Evolutionary conservation across 2,329 filamentous ascomycete species (phyloP), one percentile per base, ranked within the genome.

Genomic region (Xylariaceae sp.): DNA sequence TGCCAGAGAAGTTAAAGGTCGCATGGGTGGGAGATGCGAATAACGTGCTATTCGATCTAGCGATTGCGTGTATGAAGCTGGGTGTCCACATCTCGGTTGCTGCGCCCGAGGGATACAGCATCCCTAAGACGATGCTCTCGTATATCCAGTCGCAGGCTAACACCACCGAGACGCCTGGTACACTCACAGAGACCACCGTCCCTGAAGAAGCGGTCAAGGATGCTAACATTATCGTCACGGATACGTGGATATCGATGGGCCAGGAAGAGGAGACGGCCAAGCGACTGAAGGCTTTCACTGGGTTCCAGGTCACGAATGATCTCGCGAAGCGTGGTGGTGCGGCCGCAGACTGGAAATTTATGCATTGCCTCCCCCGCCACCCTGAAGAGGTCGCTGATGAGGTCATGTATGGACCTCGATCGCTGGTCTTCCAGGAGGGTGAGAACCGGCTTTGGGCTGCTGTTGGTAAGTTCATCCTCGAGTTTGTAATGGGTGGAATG

Each of bases 201-300:
- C 94, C 92, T 0, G 89, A 94, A 66, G 89, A 95, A 63, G 94
- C 80, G 5, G 83, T 96, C 65, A 88, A 88, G 73, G 75, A 85
- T 56, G 92, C 94, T 3, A 87, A 99, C 66, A 80, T 97, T 46
- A 75, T 99, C 50, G 90, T 97, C 18, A 99, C 94, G 1, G 94
- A 99, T 65, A 99, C 94, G 1, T 99, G 94, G 94, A 82, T 99
- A 31, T 95, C 90, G 1, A 99, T 99, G 94, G 94, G 94, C 42
- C 92, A 97, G 71, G 94, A 99, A 70, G 82, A 82, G 49, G 94
- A 99, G 70, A 77, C 83, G 36, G 77, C 84, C 58, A 86, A 87
- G 75, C 78, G 89, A 44, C 68, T 96, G 52, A 81, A 85, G 64
- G 90, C 84, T 2, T 99, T 99, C 67, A 79, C 80, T 30, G 91